Evolutionary conservation across 768 basidiomycete species (phyloP), one percentile per base, ranked within the genome.

Genomic region (Paxillus ammoniavirescens): DNA sequence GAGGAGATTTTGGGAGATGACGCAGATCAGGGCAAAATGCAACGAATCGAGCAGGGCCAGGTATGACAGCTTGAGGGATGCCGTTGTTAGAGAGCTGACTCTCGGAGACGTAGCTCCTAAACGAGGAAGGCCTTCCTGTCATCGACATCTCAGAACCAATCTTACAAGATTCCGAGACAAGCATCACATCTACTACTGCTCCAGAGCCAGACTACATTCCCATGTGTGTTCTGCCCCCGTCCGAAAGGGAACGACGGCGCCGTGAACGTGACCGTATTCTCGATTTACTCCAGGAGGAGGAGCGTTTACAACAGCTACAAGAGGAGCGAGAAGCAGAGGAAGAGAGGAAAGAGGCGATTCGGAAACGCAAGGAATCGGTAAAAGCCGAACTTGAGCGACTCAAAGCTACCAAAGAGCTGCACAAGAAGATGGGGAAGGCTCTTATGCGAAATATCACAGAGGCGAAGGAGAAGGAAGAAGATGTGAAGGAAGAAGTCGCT

Each of bases 61-160:
- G 89, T 88, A 74, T 60, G 80, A 60, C 60, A 43, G 17, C 42
- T 43, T 49, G 52, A n/a, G 54, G 54, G 46, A 33, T 49, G 43
- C 54, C 31, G 57, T 58, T 59, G 53, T 59, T 55, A 61, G 54
- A 60, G 64, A 56, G 49, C 56, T 63, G 58, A 60, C 49, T 18
- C 30, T 36, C 56, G 40, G 38, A n/a, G n/a, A 55, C 61, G 7
- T 55, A 91, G 89, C 74, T 86, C 49, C 60, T 86, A 38, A 88
- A 87, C 61, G 87, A 90, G 61, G 89, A 92, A 45, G 89, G 88
- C 3, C 78, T 89, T 37, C 89, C 89, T 10, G 86, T 92, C 56
- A 75, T 91, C 55, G 90, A 92, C 36, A 85, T 92, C 52, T 79
- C 77, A 30, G 90, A 92, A 62, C 82, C 82, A 40, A 61, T 78